phyloP scores from a whole-genome alignment of 2,329 filamentous ascomycete species.

The Sporothrix globosa region DNA sequence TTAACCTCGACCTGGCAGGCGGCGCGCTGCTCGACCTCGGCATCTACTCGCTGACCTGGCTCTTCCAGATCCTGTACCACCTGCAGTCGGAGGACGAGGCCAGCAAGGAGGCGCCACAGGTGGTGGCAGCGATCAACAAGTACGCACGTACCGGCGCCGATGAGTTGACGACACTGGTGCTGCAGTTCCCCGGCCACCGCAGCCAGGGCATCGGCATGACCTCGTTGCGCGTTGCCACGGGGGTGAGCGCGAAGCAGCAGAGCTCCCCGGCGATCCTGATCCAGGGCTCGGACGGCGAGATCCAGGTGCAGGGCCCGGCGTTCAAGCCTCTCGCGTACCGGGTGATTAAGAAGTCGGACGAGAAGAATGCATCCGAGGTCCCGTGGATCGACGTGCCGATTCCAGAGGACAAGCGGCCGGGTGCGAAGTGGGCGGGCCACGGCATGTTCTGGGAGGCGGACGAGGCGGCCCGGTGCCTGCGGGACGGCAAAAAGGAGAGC shows the following conservation, averaged over 20 bases:
- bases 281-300: conserved; percentile 79
- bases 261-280: conserved; percentile 71
- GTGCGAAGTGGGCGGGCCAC: conserved; percentile 58
- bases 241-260: conserved; percentile 59
- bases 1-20: conserved; percentile 80
- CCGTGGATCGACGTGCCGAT: conserved; percentile 59
- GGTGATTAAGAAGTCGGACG: conserved; percentile 58
- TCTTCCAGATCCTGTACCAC: conserved; percentile 87
- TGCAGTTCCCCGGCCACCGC: conserved; percentile 70
- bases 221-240: conserved; percentile 62
- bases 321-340: conserved; percentile 69
- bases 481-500: conserved; percentile 78
- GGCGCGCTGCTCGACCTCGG: conserved; percentile 83
- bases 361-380: conserved; percentile 35
- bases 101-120: conserved; percentile 68
- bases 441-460: conserved; percentile 73
- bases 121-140: conserved; percentile 70
- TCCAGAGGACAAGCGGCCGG: conserved; percentile 52
- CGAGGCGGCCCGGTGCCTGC: conserved; percentile 52
- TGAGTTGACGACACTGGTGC: conserved; percentile 75
- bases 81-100: conserved; percentile 57
- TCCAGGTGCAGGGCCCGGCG: conserved; percentile 74
- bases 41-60: conserved; percentile 87
- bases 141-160: conserved; percentile 72
- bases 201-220: conserved; percentile 75